These are phyloP conservation scores for Pyrrhoderma noxium DNA, from an alignment of 1,284 basidiomycete genomes.

Conservation along the genomic window DNA sequence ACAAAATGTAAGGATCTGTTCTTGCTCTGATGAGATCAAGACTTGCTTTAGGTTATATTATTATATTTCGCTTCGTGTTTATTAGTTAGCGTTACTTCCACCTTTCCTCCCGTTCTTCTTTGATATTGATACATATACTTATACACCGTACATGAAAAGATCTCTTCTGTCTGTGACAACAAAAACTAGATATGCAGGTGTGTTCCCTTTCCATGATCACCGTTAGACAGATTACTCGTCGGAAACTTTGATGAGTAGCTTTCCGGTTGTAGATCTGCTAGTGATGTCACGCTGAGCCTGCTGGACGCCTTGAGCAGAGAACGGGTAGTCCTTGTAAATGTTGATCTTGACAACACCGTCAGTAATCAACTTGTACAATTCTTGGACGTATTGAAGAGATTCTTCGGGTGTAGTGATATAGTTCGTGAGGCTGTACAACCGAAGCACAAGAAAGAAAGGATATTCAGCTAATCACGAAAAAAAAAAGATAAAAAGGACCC, in stretches of 20 bases:
- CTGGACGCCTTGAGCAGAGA: slow-evolving; percentile 73
- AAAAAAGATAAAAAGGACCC: neutral
- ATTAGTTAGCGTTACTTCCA: no score
- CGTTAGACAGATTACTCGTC: slow-evolving; percentile 14
- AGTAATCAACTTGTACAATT: slow-evolving; percentile 61
- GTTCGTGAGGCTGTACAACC: slow-evolving; percentile 44
- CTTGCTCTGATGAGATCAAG: no score
- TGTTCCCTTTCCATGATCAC: no score
- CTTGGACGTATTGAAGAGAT: slow-evolving; percentile 53
- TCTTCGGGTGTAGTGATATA: slow-evolving; percentile 72
- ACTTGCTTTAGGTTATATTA: no score
- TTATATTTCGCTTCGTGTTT: no score
- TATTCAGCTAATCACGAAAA: slow-evolving; percentile 6
- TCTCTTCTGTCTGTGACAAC: no score
- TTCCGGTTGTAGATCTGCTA: slow-evolving; percentile 75
- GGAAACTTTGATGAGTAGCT: slow-evolving; percentile 67
- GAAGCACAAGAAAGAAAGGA: neutral
- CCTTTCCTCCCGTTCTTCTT: no score
- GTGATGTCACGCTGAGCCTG: slow-evolving; percentile 78
- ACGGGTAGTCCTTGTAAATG: slow-evolving; percentile 75
- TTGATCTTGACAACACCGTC: slow-evolving; percentile 62
- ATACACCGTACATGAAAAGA: no score
- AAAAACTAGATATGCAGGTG: no score
- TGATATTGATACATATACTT: no score
- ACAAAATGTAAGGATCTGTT: no score